Evolutionary conservation across 108 stramenopile species (phyloP), one percentile per base, ranked within the genome.

Genomic region (Cyclotella sp.): DNA sequence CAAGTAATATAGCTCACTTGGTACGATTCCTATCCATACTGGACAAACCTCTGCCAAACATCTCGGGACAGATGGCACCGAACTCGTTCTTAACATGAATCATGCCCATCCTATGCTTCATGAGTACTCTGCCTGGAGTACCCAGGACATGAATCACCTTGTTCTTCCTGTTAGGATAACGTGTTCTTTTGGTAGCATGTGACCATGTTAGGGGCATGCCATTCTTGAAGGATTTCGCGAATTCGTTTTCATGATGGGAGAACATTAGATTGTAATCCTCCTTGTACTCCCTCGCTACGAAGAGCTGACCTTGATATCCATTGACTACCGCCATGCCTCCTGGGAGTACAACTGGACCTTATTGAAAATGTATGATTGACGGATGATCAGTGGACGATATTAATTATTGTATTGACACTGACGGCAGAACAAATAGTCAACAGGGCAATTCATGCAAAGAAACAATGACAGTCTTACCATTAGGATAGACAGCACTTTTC

Each of bases 31-130:
- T 43, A 44, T 46, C n/a, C 19, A 41, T 3, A 9, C 3, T 41
- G 40, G n/a, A 9, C 6, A 34, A 64, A 2, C 22, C 39, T 21
- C 29, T 28, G 14, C 46, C 58, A 39, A 57, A 28, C 0, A 26
- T 30, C 47, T 69, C 60, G 14, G 67, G 76, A 52, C 76, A 77
- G 0, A 54, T 24, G 3, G 51, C 68, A n/a, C 68, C 68, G 22
- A 18, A 45, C 6, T 54, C 43, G 69, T 77, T 77, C 41, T 62
- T 77, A 9, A 77, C 24, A 54, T 77, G 59, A 49, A 77, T 54
- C 53, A 68, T 43, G 18, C 76, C 76, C 76, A 77, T 77, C 7
- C 68, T 24, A 41, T 77, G 76, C 47, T 69, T 69, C 68, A 77
- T 77, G n/a, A 77, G 60, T 21, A 70, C 68, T 12, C 61, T 59